Evolutionary conservation across 2,329 filamentous ascomycete species (phyloP).

Genomic region (Capronia epimyces): DNA sequence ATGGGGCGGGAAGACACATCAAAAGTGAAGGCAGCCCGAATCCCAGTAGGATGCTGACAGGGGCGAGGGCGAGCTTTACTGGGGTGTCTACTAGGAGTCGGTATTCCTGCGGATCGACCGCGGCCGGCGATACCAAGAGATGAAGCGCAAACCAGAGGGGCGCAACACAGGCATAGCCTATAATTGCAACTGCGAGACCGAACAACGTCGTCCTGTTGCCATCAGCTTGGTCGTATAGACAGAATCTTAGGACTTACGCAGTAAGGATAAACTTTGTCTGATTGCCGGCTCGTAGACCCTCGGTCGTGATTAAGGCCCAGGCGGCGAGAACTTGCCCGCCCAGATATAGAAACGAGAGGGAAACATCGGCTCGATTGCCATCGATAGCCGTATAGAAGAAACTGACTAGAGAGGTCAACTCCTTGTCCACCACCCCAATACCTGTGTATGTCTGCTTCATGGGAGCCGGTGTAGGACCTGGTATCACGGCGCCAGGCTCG

Average conservation of each 20-base stretch:
- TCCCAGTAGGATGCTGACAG: constrained; percentile 39
- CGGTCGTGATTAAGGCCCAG: constrained; percentile 43
- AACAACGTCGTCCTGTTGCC: constrained; percentile 34
- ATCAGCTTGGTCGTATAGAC: constrained; percentile 4
- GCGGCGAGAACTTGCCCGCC: constrained; percentile 39
- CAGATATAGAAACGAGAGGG: constrained; percentile 38
- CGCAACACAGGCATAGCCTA: constrained; percentile 42
- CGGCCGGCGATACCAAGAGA: constrained; percentile 40
- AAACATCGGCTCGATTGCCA: constrained; percentile 35
- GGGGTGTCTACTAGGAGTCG: constrained; percentile 33
- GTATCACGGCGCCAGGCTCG: constrained; percentile 28
- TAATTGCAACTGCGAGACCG: constrained; percentile 40
- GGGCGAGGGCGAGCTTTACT: constrained; percentile 36
- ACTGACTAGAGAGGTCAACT: constrained; percentile 29
- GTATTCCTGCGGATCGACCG: constrained; percentile 33
- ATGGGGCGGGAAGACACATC: constrained; percentile 42
- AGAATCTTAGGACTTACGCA: constrained; percentile 7
- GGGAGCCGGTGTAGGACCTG: constrained; percentile 29
- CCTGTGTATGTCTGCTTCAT: constrained; percentile 31
- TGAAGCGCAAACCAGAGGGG: constrained; percentile 43
- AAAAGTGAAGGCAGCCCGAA: constrained; percentile 43
- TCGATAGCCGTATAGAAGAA: constrained; percentile 42
- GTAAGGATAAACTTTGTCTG: constrained; percentile 32
- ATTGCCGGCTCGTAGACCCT: constrained; percentile 44
- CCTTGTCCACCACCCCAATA: constrained; percentile 28